Evolutionary conservation across 139 green algal species (phyloP), one percentile per base, ranked within the genome.

Genomic region (Volvox africanus): DNA sequence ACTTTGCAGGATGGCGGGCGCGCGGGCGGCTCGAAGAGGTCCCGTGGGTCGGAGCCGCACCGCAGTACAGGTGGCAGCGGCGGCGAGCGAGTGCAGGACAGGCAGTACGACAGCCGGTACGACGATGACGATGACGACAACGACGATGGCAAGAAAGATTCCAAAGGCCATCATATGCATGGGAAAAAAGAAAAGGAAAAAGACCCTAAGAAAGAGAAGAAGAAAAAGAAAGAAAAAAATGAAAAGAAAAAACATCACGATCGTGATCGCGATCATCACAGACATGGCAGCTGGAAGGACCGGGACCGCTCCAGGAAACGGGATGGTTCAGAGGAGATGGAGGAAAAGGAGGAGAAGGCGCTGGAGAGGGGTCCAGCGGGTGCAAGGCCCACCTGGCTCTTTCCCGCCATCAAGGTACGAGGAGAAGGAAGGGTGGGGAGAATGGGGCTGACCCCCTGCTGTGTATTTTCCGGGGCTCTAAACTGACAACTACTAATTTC

Each of bases 401-500:
- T 92, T 24, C 82, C 95, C 14, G 88, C 88, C 80, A 97, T 98
- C 67, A 86, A 93, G 90, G 90, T 93, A 75, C 26, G 75, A 55
- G 32, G 73, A 32, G 37, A 9, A 19, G 28, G 73, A 22, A 37
- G 14, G 22, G 6, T 20, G 20, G 55, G 44, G 26, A n/a, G n/a
- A n/a, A n/a, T n/a, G n/a, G n/a, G n/a, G n/a, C n/a, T n/a, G n/a
- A n/a, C 44, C 44, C 44, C 44, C 44, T 55, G 44, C 9, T 55
- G 44, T 55, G 44, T 55, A 9, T 55, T 55, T 55, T 5, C 9
- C 44, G 9, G 44, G 44, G n/a, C n/a, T n/a, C 44, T 14, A 5
- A 9, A 55, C 44, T 55, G 44, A 5, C 44, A 55, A 5, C 44
- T 55, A 9, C 9, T 55, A 55, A 55, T 55, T 55, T 55, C 9